phyloP scores from a whole-genome alignment of 176 grass and related monocot genomes.

The Hordeum marinum region DNA sequence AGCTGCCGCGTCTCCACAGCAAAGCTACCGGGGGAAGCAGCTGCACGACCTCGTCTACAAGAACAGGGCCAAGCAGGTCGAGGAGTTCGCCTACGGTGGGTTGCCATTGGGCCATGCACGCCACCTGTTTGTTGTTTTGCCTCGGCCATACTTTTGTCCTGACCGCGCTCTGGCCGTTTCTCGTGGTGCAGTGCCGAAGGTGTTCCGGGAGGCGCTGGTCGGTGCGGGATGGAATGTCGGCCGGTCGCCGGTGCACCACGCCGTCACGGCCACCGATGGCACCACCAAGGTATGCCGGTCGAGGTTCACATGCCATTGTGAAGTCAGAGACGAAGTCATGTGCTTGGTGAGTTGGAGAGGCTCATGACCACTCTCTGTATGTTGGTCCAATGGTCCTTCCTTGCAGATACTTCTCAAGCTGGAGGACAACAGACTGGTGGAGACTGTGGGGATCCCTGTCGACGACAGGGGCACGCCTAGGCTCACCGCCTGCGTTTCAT shows the following conservation, averaged over 20 bases:
- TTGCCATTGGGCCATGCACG: neutral
- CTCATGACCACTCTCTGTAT: neutral
- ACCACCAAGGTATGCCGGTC: slow-evolving; percentile 54
- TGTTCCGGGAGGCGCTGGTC: slow-evolving; percentile 61
- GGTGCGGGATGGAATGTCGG: slow-evolving; percentile 69
- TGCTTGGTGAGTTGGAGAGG: neutral
- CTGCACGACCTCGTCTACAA: slow-evolving; percentile 91
- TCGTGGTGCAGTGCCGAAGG: slow-evolving; percentile 57
- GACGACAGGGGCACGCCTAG: slow-evolving; percentile 59
- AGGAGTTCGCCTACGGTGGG: slow-evolving; percentile 68
- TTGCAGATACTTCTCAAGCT: slow-evolving; percentile 91
- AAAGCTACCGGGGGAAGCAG: slow-evolving; percentile 92
- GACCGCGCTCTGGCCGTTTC: neutral
- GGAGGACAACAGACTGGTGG: slow-evolving; percentile 86
- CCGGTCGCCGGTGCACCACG: slow-evolving; percentile 71
- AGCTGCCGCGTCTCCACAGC: slow-evolving; percentile 33
- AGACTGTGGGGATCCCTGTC: slow-evolving; percentile 88
- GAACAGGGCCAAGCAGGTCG: slow-evolving; percentile 71
- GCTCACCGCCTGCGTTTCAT: slow-evolving; percentile 88
- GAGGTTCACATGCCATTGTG: fast-evolving
- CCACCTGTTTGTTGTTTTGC: slow-evolving; percentile 38
- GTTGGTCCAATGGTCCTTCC: neutral
- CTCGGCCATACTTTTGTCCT: neutral
- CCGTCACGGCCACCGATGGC: slow-evolving; percentile 66
- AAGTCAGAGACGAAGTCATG: neutral